These are phyloP conservation scores for Raphanus hybrid DNA, from an alignment of 441 rosid species.

Conservation along the genomic window DNA sequence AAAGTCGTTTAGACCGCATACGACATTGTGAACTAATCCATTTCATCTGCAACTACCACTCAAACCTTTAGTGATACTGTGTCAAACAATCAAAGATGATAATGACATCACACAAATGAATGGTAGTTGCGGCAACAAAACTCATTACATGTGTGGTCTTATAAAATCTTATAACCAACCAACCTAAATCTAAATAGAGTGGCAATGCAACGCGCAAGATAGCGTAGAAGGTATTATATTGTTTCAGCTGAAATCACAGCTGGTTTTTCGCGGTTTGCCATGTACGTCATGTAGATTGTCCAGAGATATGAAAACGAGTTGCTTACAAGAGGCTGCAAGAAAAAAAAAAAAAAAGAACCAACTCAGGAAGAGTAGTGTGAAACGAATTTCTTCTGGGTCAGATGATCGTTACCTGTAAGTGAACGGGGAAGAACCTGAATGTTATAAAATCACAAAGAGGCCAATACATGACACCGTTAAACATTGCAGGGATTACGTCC, in stretches of 20 bases:
- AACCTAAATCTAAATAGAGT: background rate
- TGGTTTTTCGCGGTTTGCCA: background rate
- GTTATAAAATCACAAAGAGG: conserved; percentile 89
- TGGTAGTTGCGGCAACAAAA: background rate
- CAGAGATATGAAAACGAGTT: conserved; percentile 1
- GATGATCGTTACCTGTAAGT: background rate
- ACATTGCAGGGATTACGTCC: conserved; percentile 78
- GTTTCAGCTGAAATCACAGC: conserved; percentile 2
- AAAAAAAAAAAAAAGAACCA: background rate
- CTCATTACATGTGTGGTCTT: background rate
- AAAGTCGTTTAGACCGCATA: background rate
- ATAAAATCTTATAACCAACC: background rate
- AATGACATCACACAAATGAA: background rate
- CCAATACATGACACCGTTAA: conserved; percentile 74
- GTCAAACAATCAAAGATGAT: background rate
- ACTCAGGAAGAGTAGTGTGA: background rate
- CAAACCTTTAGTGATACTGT: background rate
- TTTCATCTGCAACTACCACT: background rate
- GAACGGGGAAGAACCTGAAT: conserved; percentile 42
- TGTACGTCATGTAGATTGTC: background rate
- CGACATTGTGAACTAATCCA: background rate
- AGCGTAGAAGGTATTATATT: background rate
- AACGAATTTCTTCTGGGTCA: background rate
- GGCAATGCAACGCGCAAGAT: background rate
- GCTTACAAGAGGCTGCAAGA: background rate